Evolutionary conservation across 140 eudicot genomes (phyloP), one percentile per base, ranked within the genome.

Genomic region (Oenanthe javanica): DNA sequence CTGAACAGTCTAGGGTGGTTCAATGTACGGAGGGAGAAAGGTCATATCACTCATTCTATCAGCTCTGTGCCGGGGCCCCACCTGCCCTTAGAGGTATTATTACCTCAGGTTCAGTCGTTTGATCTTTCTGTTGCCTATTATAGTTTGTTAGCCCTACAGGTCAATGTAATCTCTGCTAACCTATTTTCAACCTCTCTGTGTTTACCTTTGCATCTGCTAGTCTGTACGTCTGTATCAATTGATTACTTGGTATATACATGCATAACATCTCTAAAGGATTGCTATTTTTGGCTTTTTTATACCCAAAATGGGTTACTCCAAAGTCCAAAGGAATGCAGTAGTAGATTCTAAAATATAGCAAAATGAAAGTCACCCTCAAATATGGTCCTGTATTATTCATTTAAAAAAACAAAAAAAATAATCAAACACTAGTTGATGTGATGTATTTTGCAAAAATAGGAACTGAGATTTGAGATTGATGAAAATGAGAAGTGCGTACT

Each of bases 1-100:
- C 31, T 73, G 66, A 80, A 81, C 91, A 91, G 97, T 92, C 99
- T 73, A 88, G 99, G 78, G 99, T 95, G 73, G 99, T 95, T 76
- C 99, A 95, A 85, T 88, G 97, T 86, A 87, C 93, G 10, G 97
- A 89, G 63, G 99, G 99, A 85, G 99, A 95, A 87, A 86, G 99
- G 80, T 95, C 99, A 19, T 95, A 95, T 89, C 99, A 95, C 88
- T 91, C 96, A 31, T 95, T 95, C 85, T 95, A 95, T 89, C 99
- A 95, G 86, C 97, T 95, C 25, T 95, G 99, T 84, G 92, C 97
- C 14, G 99, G 99, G 81, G 99, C 99, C 77, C 93, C 99, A 81
- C 80, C 90, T 76, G 25, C 82, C 38, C 93, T 95, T 79, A 91
- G 90, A 92, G 97, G 99, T 95, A 89, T 72, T 74, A 1, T 81